These are phyloP conservation scores for Phytophthora macrochlamydospora DNA, from an alignment of 352 stramenopile genomes.

Conservation along the genomic window DNA sequence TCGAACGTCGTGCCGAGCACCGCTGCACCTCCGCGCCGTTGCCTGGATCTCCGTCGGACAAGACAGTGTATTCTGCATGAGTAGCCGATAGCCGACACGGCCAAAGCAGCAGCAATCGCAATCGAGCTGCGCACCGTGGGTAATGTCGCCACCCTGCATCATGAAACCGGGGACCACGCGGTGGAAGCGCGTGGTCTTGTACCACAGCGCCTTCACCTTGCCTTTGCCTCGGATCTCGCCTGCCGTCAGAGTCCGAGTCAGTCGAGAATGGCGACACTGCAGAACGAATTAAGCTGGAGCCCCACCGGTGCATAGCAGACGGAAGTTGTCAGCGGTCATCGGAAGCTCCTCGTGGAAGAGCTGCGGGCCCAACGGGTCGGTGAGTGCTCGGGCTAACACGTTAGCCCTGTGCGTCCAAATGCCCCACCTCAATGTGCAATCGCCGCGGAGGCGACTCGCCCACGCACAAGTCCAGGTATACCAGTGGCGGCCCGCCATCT, in stretches of 20 bases:
- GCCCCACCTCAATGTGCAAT: conserved; percentile 66
- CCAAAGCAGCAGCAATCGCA: neutral
- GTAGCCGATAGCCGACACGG: no score
- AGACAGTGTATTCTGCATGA: neutral
- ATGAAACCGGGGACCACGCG: conserved; percentile 99
- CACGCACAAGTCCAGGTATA: conserved; percentile 71
- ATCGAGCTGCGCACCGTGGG: conserved; percentile 54
- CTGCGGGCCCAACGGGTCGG: conserved; percentile 20
- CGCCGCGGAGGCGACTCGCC: conserved; percentile 53
- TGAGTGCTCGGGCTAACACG: neutral
- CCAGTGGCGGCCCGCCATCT: conserved; percentile 45
- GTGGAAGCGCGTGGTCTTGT: conserved; percentile 97
- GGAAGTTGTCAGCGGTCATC: conserved; percentile 70
- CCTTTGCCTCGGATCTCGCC: conserved; percentile 59
- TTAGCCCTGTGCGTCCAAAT: neutral
- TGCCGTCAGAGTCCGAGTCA: conserved; percentile 7
- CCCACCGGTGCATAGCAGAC: conserved; percentile 68
- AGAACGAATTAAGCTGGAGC: neutral
- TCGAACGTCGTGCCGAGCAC: conserved; percentile 95
- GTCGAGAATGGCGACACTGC: neutral
- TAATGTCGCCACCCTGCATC: conserved; percentile 96
- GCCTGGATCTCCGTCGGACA: conserved; percentile 33
- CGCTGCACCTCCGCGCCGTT: conserved; percentile 94
- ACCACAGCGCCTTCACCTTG: conserved; percentile 68
- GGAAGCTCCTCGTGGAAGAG: conserved; percentile 80